A percentile compares a stretch with the other conserved stretches of the same genome.
Conservation (phyloP, 805 yeast species). For the Pichia pseudocactophila region DNA sequence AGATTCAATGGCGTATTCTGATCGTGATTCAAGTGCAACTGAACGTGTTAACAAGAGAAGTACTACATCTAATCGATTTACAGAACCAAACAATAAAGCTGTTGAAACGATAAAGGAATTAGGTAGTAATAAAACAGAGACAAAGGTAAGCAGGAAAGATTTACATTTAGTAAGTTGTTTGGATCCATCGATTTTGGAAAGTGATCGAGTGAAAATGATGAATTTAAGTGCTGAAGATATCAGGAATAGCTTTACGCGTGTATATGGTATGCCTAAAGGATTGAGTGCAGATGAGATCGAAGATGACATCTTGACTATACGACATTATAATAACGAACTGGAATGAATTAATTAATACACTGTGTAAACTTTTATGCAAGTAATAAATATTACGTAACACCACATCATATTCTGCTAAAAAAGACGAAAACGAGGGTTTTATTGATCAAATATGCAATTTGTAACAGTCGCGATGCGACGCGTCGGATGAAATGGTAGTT, state of each 20-base stretch:
- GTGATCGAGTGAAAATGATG: conserved; percentile 11
- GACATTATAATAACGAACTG: not conserved
- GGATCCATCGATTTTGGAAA: conserved; percentile 7
- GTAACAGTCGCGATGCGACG: too few species aligned
- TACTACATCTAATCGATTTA: too few species aligned
- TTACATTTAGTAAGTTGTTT: conserved; percentile 11
- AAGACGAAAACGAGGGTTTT: too few species aligned
- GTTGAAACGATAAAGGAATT: too few species aligned
- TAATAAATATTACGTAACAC: too few species aligned
- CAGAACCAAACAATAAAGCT: too few species aligned
- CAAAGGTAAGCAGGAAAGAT: conserved; percentile 3
- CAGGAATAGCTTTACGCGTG: conserved; percentile 8
- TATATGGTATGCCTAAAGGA: conserved; percentile 13
- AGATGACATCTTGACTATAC: conserved; percentile 5
- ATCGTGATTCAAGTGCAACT: too few species aligned
- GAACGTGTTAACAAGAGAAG: not conserved
- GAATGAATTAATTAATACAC: not conserved
- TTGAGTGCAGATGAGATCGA: conserved; percentile 11
- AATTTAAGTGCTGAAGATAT: conserved; percentile 9
- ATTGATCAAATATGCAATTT: too few species aligned
- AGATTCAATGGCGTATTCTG: too few species aligned
- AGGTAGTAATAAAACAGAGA: too few species aligned
- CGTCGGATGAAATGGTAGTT: too few species aligned
- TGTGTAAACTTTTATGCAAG: too few species aligned
- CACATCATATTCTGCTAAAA: not conserved